Evolutionary conservation across 1,139 yeast species (phyloP).

Genomic region (Scheffersomyces parashehatae): DNA sequence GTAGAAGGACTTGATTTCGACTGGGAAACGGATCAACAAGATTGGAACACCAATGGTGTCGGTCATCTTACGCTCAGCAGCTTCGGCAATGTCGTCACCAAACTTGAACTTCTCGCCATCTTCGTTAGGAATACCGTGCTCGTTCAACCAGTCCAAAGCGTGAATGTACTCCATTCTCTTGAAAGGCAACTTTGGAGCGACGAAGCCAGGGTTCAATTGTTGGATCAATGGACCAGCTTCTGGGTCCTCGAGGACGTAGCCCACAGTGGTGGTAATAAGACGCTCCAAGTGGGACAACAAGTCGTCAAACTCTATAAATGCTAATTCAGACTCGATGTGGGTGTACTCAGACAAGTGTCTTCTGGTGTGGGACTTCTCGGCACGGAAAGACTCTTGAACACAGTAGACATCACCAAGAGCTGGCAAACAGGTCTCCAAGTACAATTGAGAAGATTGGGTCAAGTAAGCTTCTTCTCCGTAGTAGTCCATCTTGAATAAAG

Average conservation of each 20-base stretch:
- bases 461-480: slow-evolving; percentile 96
- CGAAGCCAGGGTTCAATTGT: slow-evolving; percentile 90
- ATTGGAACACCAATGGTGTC: slow-evolving; percentile 93
- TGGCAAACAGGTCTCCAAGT: slow-evolving; percentile 94
- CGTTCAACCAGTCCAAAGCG: slow-evolving; percentile 96
- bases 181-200: slow-evolving; percentile 82
- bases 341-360: slow-evolving; percentile 97
- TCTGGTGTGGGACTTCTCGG: slow-evolving; percentile 98
- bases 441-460: slow-evolving; percentile 96
- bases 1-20: slow-evolving; percentile 95
- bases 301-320: slow-evolving; percentile 84
- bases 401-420: slow-evolving; percentile 96
- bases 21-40: slow-evolving; percentile 90
- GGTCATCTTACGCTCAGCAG: slow-evolving; percentile 98
- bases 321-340: slow-evolving; percentile 93
- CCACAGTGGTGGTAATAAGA: slow-evolving; percentile 66
- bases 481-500: slow-evolving; percentile 88
- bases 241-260: slow-evolving; percentile 84
- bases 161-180: slow-evolving; percentile 87
- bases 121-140: slow-evolving; percentile 89
- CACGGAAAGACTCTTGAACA: slow-evolving; percentile 98
- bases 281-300: slow-evolving; percentile 82
- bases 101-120: slow-evolving; percentile 90
- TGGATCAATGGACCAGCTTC: slow-evolving; percentile 85
- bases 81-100: slow-evolving; percentile 99